phyloP scores from a whole-genome alignment of 257 asterid species.

The Paulownia fortunei region DNA sequence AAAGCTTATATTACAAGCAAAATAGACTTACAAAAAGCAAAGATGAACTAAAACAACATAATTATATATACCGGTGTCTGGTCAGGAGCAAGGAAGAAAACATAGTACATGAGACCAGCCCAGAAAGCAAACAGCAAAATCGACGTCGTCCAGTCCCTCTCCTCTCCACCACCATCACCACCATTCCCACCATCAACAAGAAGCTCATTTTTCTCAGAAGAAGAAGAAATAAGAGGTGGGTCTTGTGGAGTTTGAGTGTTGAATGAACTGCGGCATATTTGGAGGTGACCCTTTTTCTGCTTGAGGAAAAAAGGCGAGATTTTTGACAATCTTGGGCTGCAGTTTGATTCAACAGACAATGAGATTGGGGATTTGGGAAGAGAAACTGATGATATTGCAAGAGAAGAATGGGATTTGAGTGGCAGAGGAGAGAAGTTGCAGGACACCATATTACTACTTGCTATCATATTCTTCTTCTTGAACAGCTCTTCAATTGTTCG shows the following conservation, averaged over 20 bases:
- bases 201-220: conserved; percentile 41
- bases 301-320: conserved; percentile 21
- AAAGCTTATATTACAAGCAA: not conserved
- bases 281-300: conserved; percentile 36
- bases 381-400: conserved; percentile 14
- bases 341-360: not conserved
- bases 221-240: conserved; percentile 38
- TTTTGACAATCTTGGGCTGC: conserved; percentile 22
- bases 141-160: conserved; percentile 92
- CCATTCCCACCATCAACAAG: conserved; percentile 32
- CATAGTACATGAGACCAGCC: conserved; percentile 84
- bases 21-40: not conserved
- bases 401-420: conserved; percentile 29
- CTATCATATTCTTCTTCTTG: conserved; percentile 50
- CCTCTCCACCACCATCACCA: conserved; percentile 54
- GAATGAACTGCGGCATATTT: conserved; percentile 47
- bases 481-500: conserved; percentile 4
- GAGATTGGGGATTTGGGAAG: conserved; percentile 29
- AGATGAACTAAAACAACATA: not conserved
- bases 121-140: conserved; percentile 74
- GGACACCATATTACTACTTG: conserved; percentile 51
- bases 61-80: conserved; percentile 80
- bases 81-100: conserved; percentile 74
- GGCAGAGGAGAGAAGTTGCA: conserved; percentile 57
- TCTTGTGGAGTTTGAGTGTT: conserved; percentile 55